Conservation (phyloP, 176 grass and related monocot species). For the Neostapfia colusana region DNA sequence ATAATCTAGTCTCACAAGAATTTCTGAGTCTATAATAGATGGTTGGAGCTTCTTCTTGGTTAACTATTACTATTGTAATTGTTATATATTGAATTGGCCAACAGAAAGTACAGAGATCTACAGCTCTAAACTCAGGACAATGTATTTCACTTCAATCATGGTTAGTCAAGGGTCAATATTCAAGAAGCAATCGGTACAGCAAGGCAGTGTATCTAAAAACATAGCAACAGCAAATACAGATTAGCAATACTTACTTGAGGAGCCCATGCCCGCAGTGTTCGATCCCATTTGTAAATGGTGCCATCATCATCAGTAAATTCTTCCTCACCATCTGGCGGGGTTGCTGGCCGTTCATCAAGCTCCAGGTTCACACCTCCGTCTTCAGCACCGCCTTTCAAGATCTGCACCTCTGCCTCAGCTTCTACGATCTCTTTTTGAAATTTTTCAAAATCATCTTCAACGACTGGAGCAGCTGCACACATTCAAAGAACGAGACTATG, state of each 20-base stretch:
- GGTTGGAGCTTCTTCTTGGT: neutral
- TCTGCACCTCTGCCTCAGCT: slow-evolving; percentile 50
- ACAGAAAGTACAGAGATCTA: neutral
- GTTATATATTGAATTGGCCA: neutral
- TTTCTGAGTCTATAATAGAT: neutral
- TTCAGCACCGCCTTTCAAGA: slow-evolving; percentile 45
- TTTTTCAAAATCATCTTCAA: slow-evolving; percentile 72
- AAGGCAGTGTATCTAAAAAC: neutral
- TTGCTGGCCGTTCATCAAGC: slow-evolving; percentile 60
- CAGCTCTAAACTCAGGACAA: neutral
- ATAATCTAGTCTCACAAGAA: no score
- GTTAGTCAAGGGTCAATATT: neutral
- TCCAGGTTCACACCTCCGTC: slow-evolving; percentile 15
- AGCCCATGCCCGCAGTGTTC: slow-evolving; percentile 73
- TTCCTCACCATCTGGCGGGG: slow-evolving; percentile 85
- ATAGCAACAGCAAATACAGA: neutral
- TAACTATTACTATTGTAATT: no score
- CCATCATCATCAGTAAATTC: slow-evolving; percentile 98
- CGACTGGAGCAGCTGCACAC: slow-evolving; percentile 35
- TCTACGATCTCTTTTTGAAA: slow-evolving; percentile 81
- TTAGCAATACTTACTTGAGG: slow-evolving; percentile 83
- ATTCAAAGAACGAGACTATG: neutral
- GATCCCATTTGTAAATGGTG: slow-evolving; percentile 92
- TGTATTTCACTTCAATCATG: neutral
- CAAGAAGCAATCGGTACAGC: neutral